These are phyloP conservation scores for Fusarium xyrophilum DNA, from an alignment of 2,329 filamentous ascomycete species.

Conservation along the genomic window DNA sequence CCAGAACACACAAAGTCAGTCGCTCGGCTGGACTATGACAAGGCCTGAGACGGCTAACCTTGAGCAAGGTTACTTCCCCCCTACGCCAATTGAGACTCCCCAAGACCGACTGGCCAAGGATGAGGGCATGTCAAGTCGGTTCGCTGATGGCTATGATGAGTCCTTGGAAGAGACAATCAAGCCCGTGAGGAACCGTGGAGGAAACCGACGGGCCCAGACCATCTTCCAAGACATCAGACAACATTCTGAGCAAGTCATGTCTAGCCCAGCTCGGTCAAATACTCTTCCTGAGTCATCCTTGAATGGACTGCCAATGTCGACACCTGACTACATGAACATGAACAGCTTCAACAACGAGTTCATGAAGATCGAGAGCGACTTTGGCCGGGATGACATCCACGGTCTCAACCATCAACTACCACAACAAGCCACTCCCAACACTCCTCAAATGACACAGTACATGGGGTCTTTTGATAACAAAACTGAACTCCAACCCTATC, in stretches of 20 bases:
- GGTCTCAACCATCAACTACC: conserved; percentile 51
- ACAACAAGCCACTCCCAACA: conserved; percentile 60
- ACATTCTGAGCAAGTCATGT: conserved; percentile 59
- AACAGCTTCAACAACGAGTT: conserved; percentile 56
- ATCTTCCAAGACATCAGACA: conserved; percentile 67
- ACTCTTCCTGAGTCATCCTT: conserved; percentile 57
- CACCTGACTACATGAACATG: conserved; percentile 64
- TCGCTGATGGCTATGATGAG: conserved; percentile 67
- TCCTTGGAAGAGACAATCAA: conserved; percentile 73
- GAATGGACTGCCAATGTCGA: conserved; percentile 60
- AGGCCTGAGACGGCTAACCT: conserved; percentile 9
- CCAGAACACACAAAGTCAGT: conserved; percentile 66
- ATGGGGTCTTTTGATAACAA: conserved; percentile 53
- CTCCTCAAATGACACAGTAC: conserved; percentile 55
- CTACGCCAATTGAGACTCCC: conserved; percentile 72
- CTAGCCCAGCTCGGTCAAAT: conserved; percentile 63
- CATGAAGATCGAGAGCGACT: conserved; percentile 47
- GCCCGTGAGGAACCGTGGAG: conserved; percentile 53
- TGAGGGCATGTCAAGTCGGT: conserved; percentile 55
- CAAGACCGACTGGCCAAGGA: conserved; percentile 56
- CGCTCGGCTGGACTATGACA: conserved; percentile 1
- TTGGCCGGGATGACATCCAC: conserved; percentile 46
- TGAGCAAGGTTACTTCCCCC: conserved; percentile 65
- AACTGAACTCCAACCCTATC: conserved; percentile 49
- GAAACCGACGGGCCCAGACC: conserved; percentile 55